Evolutionary conservation across 2,329 filamentous ascomycete species (phyloP), one percentile per base, ranked within the genome.

Genomic region (Corniculantispora saksenae): DNA sequence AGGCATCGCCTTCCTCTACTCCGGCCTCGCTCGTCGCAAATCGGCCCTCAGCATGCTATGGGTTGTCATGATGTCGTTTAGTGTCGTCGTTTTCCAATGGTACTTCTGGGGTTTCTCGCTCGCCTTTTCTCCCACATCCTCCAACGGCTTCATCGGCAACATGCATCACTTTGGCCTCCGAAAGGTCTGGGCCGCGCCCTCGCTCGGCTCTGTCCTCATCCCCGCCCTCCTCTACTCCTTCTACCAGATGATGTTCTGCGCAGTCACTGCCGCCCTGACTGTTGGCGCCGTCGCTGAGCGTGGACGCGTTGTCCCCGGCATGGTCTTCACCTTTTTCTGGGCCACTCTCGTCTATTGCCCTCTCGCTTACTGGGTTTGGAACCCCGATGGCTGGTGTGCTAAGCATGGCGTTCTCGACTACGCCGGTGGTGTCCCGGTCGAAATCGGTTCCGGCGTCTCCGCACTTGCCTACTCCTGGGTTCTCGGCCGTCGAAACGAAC

Each of bases 81-180:
- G 92, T 56, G 89, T 98, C 75, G 85, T 97, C 77, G 91, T 92
- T 64, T 97, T 99, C 83, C 95, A 99, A 82, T 99, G 95, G 95
- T 98, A 97, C 75, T 97, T 99, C 79, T 98, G 95, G 94, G 95
- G 95, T 45, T 99, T 97, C 79, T 97, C 94, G 17, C 84, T 99
- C 67, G 94, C 94, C 61, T 97, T 98, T 80, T 95, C 91, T 74
- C 84, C 86, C 51, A 88, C 88, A 17, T 91, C 90, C 5, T 93
- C 87, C 70, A 97, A 92, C 80, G 91, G 92, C 61, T 98, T 91
- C 81, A 98, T 99, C 74, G 95, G 95, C 63, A 88, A 98, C 77
- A 81, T 99, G 64, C 85, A 89, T 71, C 91, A 96, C 78, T 97
- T 98, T 72, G 95, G 93, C 67, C 84, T 99, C 72, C 90, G 87